Conservation (phyloP, 257 asterid species). For the Jaltomata sinuosa region DNA sequence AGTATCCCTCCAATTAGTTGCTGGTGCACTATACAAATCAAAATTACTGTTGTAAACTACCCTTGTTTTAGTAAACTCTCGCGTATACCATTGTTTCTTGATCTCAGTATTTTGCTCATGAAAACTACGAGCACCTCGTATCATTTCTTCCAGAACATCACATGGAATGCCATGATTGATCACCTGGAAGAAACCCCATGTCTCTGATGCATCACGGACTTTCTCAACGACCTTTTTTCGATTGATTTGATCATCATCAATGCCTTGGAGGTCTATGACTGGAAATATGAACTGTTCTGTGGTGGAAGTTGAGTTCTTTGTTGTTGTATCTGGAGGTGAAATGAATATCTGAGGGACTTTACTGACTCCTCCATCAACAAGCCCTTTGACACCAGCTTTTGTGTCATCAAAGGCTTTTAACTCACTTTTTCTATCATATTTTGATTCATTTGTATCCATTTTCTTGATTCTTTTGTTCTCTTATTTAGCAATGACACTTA, state of each 20-base stretch:
- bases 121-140: conserved; percentile 11
- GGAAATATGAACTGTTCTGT: neutral
- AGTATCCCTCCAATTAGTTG: conserved; percentile 24
- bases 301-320: neutral
- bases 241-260: neutral
- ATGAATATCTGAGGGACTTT: conserved; percentile 15
- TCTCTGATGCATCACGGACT: conserved; percentile 10
- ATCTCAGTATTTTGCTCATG: conserved; percentile 13
- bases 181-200: conserved; percentile 23
- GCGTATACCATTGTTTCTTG: conserved; percentile 13
- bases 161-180: conserved; percentile 17
- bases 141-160: conserved; percentile 12
- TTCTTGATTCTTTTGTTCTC: neutral
- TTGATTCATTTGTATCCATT: conserved; percentile 5
- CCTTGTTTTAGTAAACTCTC: conserved; percentile 9
- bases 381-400: conserved; percentile 21
- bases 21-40: conserved; percentile 17
- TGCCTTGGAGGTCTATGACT: conserved; percentile 11
- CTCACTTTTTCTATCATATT: conserved; percentile 7
- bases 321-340: neutral
- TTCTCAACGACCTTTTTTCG: neutral
- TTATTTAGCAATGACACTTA: neutral
- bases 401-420: conserved; percentile 21
- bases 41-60: conserved; percentile 14
- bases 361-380: conserved; percentile 16